Base-by-base conservation (phyloP, 345 rosid genomes). In the Microthlaspi erraticum region DNA sequence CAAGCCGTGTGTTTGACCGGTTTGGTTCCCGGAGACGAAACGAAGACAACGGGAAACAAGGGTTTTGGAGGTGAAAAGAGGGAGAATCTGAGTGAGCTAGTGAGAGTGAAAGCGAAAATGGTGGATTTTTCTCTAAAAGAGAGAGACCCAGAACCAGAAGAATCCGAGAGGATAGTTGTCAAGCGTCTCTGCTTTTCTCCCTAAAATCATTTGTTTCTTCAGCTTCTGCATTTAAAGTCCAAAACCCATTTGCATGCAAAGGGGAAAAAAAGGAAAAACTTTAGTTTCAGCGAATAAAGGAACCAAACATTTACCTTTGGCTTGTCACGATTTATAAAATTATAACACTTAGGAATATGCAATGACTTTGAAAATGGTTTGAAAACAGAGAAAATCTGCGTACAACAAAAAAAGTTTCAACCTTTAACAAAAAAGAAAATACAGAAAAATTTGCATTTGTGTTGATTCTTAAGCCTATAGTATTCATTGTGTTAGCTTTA, bases 201-300 rank as follows among this genome's bases (percentile, higher is more conserved):
- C 39, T 26, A 29, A 23, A 58, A 66, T 49, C 60, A 37, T 66
- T 58, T 57, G 8, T 33, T 33, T 62, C 68, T 42, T 66, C 54
- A 20, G 54, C 31, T 66, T 58, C 39, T 8, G 11, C 20, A 34
- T 50, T 50, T 60, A 23, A 48, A 11, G 2, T 1, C 5, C 5
- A 8, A 29, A 18, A 53, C 46, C 38, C 66, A 38, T 39, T 39
- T 74, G 78, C 72, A 74, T 74, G 78, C 78, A 66, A 45, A 32
- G 38, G 72, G 61, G 52, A 39, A 36, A 41, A 52, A 16, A 33
- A 41, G 1, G n/a, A 26, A 26, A 26, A 26, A 26, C 29, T 26
- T 48, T 41, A 8, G 29, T 59, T 63, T 50, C 49, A 26, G 29
- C 29, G 3, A n/a, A n/a, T 26, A 3, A 3, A 26, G 29, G 29